phyloP scores from a whole-genome alignment of 345 rosid species.

The Citrus inodora region DNA sequence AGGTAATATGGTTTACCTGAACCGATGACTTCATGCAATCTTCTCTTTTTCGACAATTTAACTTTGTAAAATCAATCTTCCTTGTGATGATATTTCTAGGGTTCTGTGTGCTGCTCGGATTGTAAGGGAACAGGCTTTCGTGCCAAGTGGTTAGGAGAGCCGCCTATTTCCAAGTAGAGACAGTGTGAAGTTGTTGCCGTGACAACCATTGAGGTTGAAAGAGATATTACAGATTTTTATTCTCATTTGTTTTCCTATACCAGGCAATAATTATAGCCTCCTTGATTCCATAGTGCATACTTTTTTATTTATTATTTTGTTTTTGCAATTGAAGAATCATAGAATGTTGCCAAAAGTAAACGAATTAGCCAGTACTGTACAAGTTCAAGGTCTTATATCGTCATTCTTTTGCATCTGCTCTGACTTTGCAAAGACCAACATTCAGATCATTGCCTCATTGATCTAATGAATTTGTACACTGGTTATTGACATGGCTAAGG shows the following conservation, averaged over 20 bases:
- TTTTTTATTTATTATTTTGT: neutral
- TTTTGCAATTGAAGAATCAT: neutral
- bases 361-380: neutral
- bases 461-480: neutral
- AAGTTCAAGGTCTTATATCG: neutral
- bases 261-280: neutral
- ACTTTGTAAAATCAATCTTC: neutral
- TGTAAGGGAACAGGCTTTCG: conserved; percentile 96
- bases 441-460: neutral
- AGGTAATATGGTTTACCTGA: conserved; percentile 34
- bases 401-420: neutral
- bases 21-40: neutral
- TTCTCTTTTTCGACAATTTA: neutral
- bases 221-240: neutral
- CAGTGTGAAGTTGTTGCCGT: neutral
- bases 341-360: neutral
- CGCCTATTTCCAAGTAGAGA: conserved; percentile 47
- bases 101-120: conserved; percentile 57
- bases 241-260: conserved; percentile 1
- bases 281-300: neutral
- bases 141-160: conserved; percentile 91
- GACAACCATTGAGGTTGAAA: neutral
- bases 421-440: neutral
- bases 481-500: neutral
- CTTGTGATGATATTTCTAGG: conserved; percentile 39